A percentile compares a stretch with the other conserved stretches of the same genome.
Evolutionary conservation across 352 stramenopile genomes (phyloP).

Genomic region (Poterioochromonas sp.): DNA sequence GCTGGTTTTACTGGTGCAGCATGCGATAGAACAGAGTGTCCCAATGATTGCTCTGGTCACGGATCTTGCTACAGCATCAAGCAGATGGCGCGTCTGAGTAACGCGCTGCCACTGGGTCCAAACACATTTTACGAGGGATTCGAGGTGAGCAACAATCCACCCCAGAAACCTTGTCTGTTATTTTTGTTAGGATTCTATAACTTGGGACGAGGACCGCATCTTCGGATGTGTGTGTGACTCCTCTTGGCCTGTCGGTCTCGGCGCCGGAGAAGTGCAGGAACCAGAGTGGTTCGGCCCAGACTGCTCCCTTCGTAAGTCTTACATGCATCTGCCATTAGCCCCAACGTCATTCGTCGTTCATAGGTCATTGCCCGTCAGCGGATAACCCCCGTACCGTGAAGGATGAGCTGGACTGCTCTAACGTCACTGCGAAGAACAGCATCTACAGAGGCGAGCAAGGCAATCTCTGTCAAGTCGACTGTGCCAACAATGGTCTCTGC

Average conservation of each 20-base stretch:
- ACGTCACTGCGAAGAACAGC: slow-evolving; percentile 31
- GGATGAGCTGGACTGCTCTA: slow-evolving; percentile 70
- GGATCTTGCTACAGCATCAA: slow-evolving; percentile 68
- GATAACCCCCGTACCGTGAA: slow-evolving; percentile 65
- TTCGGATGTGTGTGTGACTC: slow-evolving; percentile 67
- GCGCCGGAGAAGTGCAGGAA: slow-evolving; percentile 58
- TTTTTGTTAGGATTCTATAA: slow-evolving; percentile 47
- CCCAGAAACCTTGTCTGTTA: neutral
- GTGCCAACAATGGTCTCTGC: slow-evolving; percentile 83
- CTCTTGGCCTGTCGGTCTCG: slow-evolving; percentile 56
- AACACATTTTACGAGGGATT: slow-evolving; percentile 56
- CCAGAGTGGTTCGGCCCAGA: slow-evolving; percentile 73
- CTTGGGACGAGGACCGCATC: slow-evolving; percentile 78
- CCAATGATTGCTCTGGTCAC: slow-evolving; percentile 72
- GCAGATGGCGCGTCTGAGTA: slow-evolving; percentile 56
- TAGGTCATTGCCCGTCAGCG: slow-evolving; percentile 67
- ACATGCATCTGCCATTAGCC: neutral
- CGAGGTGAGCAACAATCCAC: neutral
- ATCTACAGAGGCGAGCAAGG: neutral
- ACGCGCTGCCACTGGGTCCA: slow-evolving; percentile 57
- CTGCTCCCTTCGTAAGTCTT: slow-evolving; percentile 61
- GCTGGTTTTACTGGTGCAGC: slow-evolving; percentile 74
- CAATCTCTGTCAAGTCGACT: slow-evolving; percentile 47
- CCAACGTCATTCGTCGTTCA: neutral
- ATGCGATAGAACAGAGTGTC: slow-evolving; percentile 73